phyloP scores from a whole-genome alignment of 306 rosid species.

The Prunus dulcis region DNA sequence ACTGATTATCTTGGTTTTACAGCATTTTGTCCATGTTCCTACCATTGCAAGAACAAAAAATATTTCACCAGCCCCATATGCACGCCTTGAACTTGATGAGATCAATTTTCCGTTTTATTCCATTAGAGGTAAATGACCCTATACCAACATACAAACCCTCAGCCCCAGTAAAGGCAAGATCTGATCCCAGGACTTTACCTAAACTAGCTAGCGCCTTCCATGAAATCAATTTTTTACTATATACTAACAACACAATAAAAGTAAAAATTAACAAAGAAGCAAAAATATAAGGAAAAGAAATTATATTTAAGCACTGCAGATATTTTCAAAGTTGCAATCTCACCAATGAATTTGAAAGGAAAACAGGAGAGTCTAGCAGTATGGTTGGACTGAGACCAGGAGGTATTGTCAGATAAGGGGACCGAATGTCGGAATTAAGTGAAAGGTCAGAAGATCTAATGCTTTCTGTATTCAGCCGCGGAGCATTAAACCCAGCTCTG shows the following conservation, averaged over 20 bases:
- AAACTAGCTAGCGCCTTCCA: background rate
- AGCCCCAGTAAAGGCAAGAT: background rate
- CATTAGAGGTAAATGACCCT: background rate
- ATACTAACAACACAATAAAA: background rate
- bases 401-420: constrained; percentile 82
- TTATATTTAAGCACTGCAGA: background rate
- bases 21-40: background rate
- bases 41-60: background rate
- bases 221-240: background rate
- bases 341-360: constrained; percentile 87
- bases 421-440: constrained; percentile 48
- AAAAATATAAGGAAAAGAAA: background rate
- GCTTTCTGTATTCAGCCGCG: constrained; percentile 80
- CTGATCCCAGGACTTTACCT: background rate
- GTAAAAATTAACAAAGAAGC: background rate
- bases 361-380: constrained; percentile 86
- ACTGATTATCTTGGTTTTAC: background rate
- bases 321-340: constrained; percentile 23
- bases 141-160: too few relatives aligned
- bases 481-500: constrained; percentile 95
- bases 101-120: background rate
- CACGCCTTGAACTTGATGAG: background rate
- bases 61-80: background rate
- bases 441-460: constrained; percentile 75
- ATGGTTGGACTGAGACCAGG: constrained; percentile 98